Base-by-base conservation (phyloP, 192 early-diverging fungal genomes). In the Linderina pennispora region DNA sequence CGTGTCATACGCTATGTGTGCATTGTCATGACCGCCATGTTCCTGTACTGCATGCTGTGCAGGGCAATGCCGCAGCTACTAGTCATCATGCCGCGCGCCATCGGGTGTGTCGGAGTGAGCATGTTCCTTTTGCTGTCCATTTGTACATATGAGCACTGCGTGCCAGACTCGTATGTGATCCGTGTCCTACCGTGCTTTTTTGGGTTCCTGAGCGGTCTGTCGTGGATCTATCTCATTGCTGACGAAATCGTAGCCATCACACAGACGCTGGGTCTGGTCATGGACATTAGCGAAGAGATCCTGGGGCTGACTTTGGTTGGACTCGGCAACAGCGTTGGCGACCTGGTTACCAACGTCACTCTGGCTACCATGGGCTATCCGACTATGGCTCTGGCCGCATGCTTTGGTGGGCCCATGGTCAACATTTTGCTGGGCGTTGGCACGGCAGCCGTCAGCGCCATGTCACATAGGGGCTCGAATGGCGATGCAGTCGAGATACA, bases 341-440 rank as follows among this genome's bases (percentile, higher is more conserved):
- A 98, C 49, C 76, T 98, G 45, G 85, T 96, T 18, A 92, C 95
- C 9, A 94, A 98, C 56, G 69, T 92, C 16, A 87, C 86, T 17
- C 87, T 98, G 43, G 91, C 95, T 3, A 78, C 75, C 46, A 86
- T 90, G 85, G 92, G 93, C 2, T 92, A 78, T 52, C 90, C 93
- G 15, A 77, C 84, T 45, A 98, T 98, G 92, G 95, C 93, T 1
- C 79, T 98, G 33, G 86, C 86, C 18, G 95, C 95, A 0, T 96
- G 92, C 43, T 95, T 90, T 69, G 92, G 92, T 20, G 79, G 86
- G 11, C 95, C 95, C 14, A 84, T 98, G 80, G 61, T 98, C 22
- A 94, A 89, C 45, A 77, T 94, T 28, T 60, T 94, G 43, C 78
- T 94, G 11, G 91, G 91, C 15, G 74, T 94, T 8, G 91, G 91